phyloP scores from a whole-genome alignment of 2,329 filamentous ascomycete species.

The Ophiostoma himal-ulmi region DNA sequence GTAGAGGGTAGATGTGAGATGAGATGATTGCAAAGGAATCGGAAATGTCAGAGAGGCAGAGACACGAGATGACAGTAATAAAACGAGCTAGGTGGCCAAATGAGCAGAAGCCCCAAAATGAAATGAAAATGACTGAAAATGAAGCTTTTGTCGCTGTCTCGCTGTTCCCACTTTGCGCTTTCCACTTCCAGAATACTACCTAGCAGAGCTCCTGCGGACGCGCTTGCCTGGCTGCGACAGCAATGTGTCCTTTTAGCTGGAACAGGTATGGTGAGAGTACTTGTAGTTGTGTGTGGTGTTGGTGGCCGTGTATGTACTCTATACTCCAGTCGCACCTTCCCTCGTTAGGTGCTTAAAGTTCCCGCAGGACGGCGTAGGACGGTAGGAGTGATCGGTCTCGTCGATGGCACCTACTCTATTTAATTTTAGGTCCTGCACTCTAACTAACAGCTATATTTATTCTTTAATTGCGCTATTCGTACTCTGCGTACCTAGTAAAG shows the following conservation, averaged over 20 bases:
- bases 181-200: neutral
- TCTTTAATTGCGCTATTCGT: neutral
- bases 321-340: neutral
- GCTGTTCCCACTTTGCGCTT: neutral
- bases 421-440: neutral
- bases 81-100: neutral
- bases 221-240: constrained; percentile 7
- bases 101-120: neutral
- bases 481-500: neutral
- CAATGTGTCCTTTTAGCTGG: constrained; percentile 11
- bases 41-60: neutral
- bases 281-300: neutral
- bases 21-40: neutral
- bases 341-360: neutral
- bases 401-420: constrained; percentile 9
- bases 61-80: neutral
- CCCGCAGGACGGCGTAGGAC: neutral
- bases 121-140: neutral
- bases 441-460: neutral
- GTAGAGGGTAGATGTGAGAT: neutral
- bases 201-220: neutral
- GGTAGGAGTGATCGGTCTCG: neutral
- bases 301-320: neutral
- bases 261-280: neutral
- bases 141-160: neutral